A percentile compares a stretch with the other conserved stretches of the same genome.
These are phyloP conservation scores for Phialocephala subalpina DNA, from an alignment of 2,329 filamentous ascomycete species.

Conservation along the genomic window DNA sequence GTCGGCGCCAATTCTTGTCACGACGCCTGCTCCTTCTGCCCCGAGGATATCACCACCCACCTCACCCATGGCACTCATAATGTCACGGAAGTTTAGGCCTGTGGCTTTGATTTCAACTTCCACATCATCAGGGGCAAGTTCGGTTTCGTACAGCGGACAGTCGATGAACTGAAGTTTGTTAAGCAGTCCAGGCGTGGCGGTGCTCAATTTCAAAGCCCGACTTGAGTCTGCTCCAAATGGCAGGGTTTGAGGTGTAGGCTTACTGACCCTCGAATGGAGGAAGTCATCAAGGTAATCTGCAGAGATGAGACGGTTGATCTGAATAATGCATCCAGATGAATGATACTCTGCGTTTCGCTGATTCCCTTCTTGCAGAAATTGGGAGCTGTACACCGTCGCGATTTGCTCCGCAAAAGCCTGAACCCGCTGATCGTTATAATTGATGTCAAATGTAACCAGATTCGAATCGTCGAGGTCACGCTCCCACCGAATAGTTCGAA, in stretches of 20 bases:
- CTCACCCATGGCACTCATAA: slow-evolving; percentile 45
- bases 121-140: slow-evolving; percentile 41
- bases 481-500: too few species aligned
- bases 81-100: slow-evolving; percentile 56
- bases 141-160: background rate
- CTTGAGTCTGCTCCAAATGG: background rate
- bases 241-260: background rate
- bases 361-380: too few species aligned
- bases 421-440: too few species aligned
- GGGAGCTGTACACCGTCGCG: too few species aligned
- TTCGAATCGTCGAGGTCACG: too few species aligned
- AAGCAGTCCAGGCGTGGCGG: slow-evolving; percentile 25
- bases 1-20: slow-evolving; percentile 24
- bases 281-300: too few species aligned
- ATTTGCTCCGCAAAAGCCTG: too few species aligned
- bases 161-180: slow-evolving; percentile 28
- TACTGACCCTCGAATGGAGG: background rate
- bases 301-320: too few species aligned
- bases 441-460: too few species aligned
- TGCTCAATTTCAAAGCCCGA: slow-evolving; percentile 5
- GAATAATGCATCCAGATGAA: too few species aligned
- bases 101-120: slow-evolving; percentile 47
- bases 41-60: slow-evolving; percentile 21
- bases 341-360: too few species aligned
- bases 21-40: slow-evolving; percentile 23